Conservation (phyloP, 2,329 filamentous ascomycete species). For the Fusarium nematophilum region DNA sequence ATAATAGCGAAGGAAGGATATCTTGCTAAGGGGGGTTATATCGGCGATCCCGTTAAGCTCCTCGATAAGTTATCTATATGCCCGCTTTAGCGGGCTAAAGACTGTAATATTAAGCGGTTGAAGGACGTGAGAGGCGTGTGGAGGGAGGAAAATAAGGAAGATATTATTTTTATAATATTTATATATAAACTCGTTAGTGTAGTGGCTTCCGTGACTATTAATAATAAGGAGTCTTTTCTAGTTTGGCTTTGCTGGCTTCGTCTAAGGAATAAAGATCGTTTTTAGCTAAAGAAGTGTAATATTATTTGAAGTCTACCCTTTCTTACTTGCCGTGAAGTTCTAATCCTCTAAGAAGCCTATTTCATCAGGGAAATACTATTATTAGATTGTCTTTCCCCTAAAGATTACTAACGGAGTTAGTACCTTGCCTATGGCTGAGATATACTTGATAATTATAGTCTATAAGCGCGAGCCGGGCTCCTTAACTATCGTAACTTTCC, state of each 20-base stretch:
- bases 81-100: not conserved
- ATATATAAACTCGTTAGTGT: too few relatives aligned
- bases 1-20: too few relatives aligned
- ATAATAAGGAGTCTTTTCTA: too few relatives aligned
- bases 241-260: too few relatives aligned
- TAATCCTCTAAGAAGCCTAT: too few relatives aligned
- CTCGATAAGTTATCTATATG: not conserved
- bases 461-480: not conserved
- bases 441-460: not conserved
- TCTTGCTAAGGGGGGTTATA: too few relatives aligned
- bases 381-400: not conserved
- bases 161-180: not conserved
- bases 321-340: too few relatives aligned
- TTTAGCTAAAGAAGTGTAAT: too few relatives aligned
- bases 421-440: not conserved
- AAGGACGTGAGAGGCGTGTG: not conserved
- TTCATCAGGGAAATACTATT: not conserved
- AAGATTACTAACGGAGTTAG: not conserved
- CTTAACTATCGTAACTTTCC: not conserved
- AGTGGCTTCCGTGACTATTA: too few relatives aligned
- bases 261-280: too few relatives aligned
- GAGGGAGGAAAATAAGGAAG: not conserved
- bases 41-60: not conserved
- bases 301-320: too few relatives aligned
- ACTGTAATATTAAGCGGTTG: not conserved